Percentiles rank a stretch among this genome's conserved stretches.
Conservation (phyloP, 148 eudicot species). For the Silene latifolia region DNA sequence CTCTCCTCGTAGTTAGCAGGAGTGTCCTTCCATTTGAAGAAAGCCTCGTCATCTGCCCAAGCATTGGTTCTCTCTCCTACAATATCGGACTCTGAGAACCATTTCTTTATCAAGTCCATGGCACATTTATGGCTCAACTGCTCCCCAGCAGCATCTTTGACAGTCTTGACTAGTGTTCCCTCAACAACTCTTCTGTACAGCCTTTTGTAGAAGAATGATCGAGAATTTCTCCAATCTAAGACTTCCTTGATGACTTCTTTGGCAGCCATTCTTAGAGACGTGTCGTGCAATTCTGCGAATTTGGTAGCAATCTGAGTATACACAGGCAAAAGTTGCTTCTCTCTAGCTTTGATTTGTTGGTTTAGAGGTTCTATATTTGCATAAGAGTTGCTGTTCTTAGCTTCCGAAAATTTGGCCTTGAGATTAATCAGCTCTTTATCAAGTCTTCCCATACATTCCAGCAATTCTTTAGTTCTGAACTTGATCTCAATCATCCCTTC, state of each 20-base stretch:
- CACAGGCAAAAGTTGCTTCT: slow-evolving; percentile 78
- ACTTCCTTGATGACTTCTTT: slow-evolving; percentile 80
- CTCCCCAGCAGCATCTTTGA: slow-evolving; percentile 78
- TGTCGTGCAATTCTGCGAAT: slow-evolving; percentile 94
- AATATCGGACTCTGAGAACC: slow-evolving; percentile 62
- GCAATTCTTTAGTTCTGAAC: slow-evolving; percentile 67
- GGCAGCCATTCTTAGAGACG: slow-evolving; percentile 86
- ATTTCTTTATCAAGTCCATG: slow-evolving; percentile 58
- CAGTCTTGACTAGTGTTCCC: slow-evolving; percentile 57
- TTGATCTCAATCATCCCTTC: slow-evolving; percentile 97
- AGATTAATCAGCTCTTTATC: slow-evolving; percentile 62
- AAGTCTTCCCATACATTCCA: slow-evolving; percentile 88
- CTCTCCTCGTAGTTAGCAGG: slow-evolving; percentile 55
- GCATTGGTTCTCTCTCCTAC: slow-evolving; percentile 33
- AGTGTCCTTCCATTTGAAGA: slow-evolving; percentile 69
- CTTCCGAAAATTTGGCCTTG: slow-evolving; percentile 61
- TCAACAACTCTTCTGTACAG: slow-evolving; percentile 68
- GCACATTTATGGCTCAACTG: slow-evolving; percentile 59
- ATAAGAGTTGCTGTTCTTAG: slow-evolving; percentile 32
- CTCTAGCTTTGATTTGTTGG: slow-evolving; percentile 71
- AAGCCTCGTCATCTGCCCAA: slow-evolving; percentile 74
- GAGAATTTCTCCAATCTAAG: slow-evolving; percentile 68
- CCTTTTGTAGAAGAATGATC: slow-evolving; percentile 72
- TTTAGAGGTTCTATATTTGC: slow-evolving; percentile 39
- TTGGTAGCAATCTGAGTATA: slow-evolving; percentile 96